Conservation (phyloP, 176 grass and related monocot genomes). For the Triticum turgidum region DNA sequence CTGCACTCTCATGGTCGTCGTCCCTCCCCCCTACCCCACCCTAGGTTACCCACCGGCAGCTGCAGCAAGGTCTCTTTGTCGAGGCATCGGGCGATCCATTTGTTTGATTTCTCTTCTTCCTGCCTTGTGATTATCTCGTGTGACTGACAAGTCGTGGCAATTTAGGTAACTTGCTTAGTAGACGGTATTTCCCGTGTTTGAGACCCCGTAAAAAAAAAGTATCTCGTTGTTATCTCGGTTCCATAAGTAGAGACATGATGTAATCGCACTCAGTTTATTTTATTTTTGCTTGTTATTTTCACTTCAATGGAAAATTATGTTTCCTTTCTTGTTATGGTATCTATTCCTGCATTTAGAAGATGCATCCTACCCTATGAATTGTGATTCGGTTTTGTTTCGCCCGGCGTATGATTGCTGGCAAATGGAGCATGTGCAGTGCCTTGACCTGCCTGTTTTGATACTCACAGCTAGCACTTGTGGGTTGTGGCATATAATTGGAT, state of each 20-base stretch:
- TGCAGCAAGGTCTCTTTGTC: conserved; percentile 66
- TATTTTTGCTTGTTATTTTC: conserved; percentile 42
- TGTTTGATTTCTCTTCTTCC: conserved; percentile 58
- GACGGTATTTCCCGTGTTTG: conserved; percentile 61
- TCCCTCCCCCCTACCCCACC: neutral
- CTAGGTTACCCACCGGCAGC: conserved; percentile 53
- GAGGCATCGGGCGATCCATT: conserved; percentile 56
- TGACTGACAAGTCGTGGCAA: conserved; percentile 66
- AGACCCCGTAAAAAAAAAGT: conserved; percentile 47
- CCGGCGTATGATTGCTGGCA: neutral
- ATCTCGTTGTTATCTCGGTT: conserved; percentile 48
- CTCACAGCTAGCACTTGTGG: conserved; percentile 15
- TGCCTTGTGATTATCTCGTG: conserved; percentile 66
- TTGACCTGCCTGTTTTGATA: conserved; percentile 25
- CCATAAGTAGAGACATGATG: conserved; percentile 76
- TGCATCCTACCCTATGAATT: neutral
- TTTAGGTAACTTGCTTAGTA: conserved; percentile 74
- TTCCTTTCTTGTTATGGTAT: conserved; percentile 9
- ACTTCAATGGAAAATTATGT: conserved; percentile 55
- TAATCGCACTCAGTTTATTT: conserved; percentile 57
- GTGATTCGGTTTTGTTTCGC: neutral
- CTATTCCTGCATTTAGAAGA: neutral
- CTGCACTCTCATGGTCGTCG: conserved; percentile 31
- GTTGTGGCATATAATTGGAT: conserved; percentile 20
- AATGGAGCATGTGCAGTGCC: neutral